Percentiles rank a stretch among this genome's conserved stretches.
These are phyloP conservation scores for Phytophthora rubi DNA, from an alignment of 352 stramenopile species.

Conservation along the genomic window DNA sequence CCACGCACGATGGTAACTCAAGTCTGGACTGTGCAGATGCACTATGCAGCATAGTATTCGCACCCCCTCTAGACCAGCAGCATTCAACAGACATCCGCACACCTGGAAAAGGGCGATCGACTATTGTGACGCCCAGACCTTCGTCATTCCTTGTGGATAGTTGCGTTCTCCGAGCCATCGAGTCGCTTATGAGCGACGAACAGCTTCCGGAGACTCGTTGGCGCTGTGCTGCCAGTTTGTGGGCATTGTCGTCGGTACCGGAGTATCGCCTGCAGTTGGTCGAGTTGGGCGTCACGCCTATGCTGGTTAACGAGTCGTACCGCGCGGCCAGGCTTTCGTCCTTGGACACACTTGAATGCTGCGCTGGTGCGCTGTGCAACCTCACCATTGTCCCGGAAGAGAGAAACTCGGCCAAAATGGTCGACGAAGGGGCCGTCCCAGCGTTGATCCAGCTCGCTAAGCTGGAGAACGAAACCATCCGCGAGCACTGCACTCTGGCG, in stretches of 20 bases:
- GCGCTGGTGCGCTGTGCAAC: conserved; percentile 65
- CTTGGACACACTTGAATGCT: conserved; percentile 61
- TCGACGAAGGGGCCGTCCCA: conserved; percentile 64
- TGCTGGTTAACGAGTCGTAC: conserved; percentile 57
- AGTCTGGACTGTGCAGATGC: conserved; percentile 68
- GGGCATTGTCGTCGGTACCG: conserved; percentile 51
- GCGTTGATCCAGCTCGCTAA: conserved; percentile 40
- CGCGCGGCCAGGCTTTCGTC: conserved; percentile 24
- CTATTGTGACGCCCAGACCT: conserved; percentile 18
- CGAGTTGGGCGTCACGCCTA: conserved; percentile 46
- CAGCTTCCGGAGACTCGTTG: conserved; percentile 63
- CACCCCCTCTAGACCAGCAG: conserved; percentile 8
- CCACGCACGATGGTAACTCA: conserved; percentile 44
- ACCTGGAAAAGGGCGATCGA: conserved; percentile 1
- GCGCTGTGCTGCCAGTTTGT: conserved; percentile 66
- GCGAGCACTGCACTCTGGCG: conserved; percentile 72
- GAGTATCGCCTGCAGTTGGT: conserved; percentile 58
- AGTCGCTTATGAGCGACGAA: conserved; percentile 38
- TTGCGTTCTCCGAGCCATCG: conserved; percentile 49
- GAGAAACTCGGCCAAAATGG: conserved; percentile 61
- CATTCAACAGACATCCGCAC: not conserved
- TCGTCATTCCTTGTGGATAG: conserved; percentile 37
- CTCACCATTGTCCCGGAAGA: conserved; percentile 52
- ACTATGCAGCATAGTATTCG: conserved; percentile 66
- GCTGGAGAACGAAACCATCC: conserved; percentile 59